Base-by-base conservation (phyloP, 441 rosid species). In the Erodium moschatum region DNA sequence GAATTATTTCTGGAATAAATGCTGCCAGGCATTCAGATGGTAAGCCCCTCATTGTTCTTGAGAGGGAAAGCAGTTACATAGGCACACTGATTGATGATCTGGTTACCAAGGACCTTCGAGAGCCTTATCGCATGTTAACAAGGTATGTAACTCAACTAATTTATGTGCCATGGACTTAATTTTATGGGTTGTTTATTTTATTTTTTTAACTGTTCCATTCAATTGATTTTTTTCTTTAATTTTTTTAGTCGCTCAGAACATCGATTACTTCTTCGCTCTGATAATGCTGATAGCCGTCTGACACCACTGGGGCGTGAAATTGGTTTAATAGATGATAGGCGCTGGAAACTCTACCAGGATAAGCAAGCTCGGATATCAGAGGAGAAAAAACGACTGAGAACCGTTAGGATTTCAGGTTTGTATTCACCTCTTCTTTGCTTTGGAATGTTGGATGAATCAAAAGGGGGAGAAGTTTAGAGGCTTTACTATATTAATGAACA, bases 261-360 rank as follows among this genome's bases (percentile, higher is more conserved):
- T 75, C 84, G 97, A 62, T 82, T 94, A 69, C 96, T 94, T 79
- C 97, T 91, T 67, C 84, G 98, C 66, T 89, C 85, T 69, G 98
- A 94, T 80, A 94, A 94, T 79, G 96, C 98, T 9, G 98, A 94
- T 81, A 89, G 96, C 74, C 91, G 98, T 73, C 97, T 93, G 73
- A 93, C 98, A 12, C 97, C 98, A 73, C 65, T 93, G 80, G 98
- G 92, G 35, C 85, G 79, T 72, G 97, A 89, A 77, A 84, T 93
- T 75, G 98, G 98, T 72, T 66, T 93, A 83, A 93, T 93, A 81
- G 89, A 89, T 75, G 90, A 89, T 79, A 87, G 93, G 75, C 91
- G 92, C 67, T 93, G 98, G 98, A 81, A 83, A 78, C 65, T 88
- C 63, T 91, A 89, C 84, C 88, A 85, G 79, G 96, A 87, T 61